Evolutionary conservation across 495 filamentous ascomycete species (phyloP), one percentile per base, ranked within the genome.

Genomic region (Baudoinia panamericana): DNA sequence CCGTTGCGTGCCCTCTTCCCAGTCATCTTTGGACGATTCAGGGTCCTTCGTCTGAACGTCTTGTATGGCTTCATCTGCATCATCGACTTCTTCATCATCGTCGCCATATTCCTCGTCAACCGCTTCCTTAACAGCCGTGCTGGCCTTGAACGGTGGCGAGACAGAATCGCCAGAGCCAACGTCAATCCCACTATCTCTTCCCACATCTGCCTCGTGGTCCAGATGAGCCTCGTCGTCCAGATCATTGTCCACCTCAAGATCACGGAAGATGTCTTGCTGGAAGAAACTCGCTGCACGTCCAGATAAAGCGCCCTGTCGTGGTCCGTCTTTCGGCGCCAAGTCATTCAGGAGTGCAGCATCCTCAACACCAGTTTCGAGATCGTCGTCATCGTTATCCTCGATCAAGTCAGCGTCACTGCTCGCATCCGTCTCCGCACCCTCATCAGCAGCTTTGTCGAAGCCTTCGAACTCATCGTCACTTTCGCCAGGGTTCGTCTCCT

Each of bases 401-500:
- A 61, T 36, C 8, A 60, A 13, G 7, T 56, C 58, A 9, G 56
- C 63, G 18, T 64, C 60, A 44, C 48, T 54, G 41, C 54, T 59
- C 13, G 30, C 53, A 36, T 50, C 52, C 10, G 26, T 47, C 12
- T 53, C 55, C 1, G 38, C 43, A 15, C 27, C 38, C 16, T 51
- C 43, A 20, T 59, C 54, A 20, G 55, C 55, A 48, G 73, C 72
- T 17, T 66, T 63, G 18, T 77, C 85, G 49, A 97, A 80, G 2
- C 92, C 90, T 36, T 86, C 80, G 78, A 84, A 96, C 51, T 93
- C 87, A 0, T 79, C 84, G 50, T 88, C 84, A 37, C 93, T 84
- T 0, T 79, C 83, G 50, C 85, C 12, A 8, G 24, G 84, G 38
- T 79, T 75, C 36, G 83, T 76, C 50, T 87, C 76, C 54, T 82